Evolutionary conservation across 192 early-diverging fungal species (phyloP).

Genomic region (Allomyces arbusculus): DNA sequence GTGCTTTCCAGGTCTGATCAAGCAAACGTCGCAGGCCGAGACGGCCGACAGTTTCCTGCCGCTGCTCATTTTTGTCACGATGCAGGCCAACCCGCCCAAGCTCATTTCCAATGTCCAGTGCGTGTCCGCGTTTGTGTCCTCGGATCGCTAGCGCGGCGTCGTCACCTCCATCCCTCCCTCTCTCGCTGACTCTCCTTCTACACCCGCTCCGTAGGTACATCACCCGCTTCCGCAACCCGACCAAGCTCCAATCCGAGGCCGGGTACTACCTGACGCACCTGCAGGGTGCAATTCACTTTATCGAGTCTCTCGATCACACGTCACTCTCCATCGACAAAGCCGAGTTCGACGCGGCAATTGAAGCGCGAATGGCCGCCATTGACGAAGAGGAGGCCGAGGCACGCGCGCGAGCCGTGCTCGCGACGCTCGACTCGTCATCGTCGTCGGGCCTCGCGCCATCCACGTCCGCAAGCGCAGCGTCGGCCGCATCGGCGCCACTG

Average conservation of each 20-base stretch:
- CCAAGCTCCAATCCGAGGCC: conserved; percentile 52
- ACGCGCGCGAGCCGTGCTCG: not conserved
- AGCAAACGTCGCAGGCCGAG: conserved; percentile 25
- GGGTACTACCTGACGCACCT: conserved; percentile 60
- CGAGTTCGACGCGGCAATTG: conserved; percentile 36
- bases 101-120: conserved; percentile 60
- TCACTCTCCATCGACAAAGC: conserved; percentile 53
- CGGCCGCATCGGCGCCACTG: not conserved
- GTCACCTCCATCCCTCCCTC: no score
- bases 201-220: conserved; percentile 20
- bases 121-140: no score
- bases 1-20: not conserved
- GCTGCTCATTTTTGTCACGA: conserved; percentile 55
- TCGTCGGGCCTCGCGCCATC: not conserved
- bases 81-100: conserved; percentile 47
- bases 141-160: no score
- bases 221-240: conserved; percentile 48
- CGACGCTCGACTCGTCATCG: not conserved
- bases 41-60: conserved; percentile 62
- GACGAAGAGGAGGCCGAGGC: not conserved
- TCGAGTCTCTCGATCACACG: conserved; percentile 57
- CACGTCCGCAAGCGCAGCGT: not conserved
- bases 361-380: conserved; percentile 1
- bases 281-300: conserved; percentile 58
- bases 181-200: no score